A percentile compares a stretch with the other conserved stretches of the same genome.
These are phyloP conservation scores for Trypanosoma vivax DNA, from an alignment of 208 protist species.

Conservation along the genomic window DNA sequence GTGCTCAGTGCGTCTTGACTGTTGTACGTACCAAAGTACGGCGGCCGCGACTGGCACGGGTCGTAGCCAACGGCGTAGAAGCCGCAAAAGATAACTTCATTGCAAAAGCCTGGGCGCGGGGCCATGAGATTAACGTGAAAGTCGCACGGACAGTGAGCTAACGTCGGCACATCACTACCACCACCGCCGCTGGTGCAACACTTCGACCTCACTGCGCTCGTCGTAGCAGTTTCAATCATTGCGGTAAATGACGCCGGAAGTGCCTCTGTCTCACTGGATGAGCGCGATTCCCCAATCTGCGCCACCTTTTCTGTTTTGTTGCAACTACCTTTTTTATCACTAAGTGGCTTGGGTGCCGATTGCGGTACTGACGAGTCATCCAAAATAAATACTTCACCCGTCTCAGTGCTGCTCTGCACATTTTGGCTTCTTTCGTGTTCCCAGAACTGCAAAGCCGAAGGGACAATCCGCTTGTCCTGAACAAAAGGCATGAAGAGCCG, in stretches of 20 bases:
- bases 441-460: slow-evolving; percentile 61
- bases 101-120: slow-evolving; percentile 40
- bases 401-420: neutral
- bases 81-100: slow-evolving; percentile 63
- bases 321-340: too few species aligned
- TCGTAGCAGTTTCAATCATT: slow-evolving; percentile 14
- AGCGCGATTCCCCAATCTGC: neutral
- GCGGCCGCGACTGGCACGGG: slow-evolving; percentile 73
- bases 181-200: neutral
- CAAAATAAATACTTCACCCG: too few species aligned
- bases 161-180: neutral
- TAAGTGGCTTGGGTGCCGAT: too few species aligned
- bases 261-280: neutral
- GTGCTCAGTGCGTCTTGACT: slow-evolving; percentile 50
- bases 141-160: slow-evolving; percentile 28
- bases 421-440: slow-evolving; percentile 5
- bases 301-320: neutral
- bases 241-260: neutral
- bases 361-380: too few species aligned
- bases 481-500: slow-evolving; percentile 73
- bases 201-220: neutral
- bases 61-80: slow-evolving; percentile 85
- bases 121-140: slow-evolving; percentile 36
- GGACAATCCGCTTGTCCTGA: slow-evolving; percentile 68
- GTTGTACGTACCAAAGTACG: slow-evolving; percentile 85